Evolutionary conservation across 2,329 filamentous ascomycete species (phyloP).

Genomic region (Trichoderma sp.): DNA sequence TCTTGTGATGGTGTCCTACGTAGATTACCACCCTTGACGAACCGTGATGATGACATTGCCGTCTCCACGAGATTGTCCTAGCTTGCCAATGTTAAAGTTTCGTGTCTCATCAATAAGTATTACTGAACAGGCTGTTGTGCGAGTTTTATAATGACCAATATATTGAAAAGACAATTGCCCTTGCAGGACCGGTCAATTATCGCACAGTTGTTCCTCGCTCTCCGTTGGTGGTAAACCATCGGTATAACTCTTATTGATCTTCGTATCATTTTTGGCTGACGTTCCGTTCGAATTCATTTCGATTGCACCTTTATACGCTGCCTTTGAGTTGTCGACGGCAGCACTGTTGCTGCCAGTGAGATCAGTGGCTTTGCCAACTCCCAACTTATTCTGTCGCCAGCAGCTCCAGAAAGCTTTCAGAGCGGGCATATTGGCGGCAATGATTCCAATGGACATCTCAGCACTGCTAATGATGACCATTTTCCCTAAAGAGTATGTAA

Average conservation of each 20-base stretch:
- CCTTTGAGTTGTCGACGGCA: background rate
- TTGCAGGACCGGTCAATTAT: background rate
- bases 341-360: background rate
- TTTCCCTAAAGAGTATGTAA: background rate
- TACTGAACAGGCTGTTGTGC: background rate
- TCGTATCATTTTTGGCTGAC: background rate
- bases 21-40: no score
- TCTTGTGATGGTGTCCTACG: no score
- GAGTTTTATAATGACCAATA: background rate
- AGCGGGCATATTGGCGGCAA: background rate
- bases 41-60: no score
- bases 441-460: background rate
- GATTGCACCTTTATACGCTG: background rate
- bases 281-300: background rate
- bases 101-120: no score
- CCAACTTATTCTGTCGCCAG: background rate
- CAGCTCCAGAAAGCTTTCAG: background rate
- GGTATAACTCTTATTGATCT: no score
- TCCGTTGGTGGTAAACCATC: background rate
- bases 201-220: background rate
- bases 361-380: background rate
- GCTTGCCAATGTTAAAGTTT: no score
- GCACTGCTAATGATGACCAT: background rate
- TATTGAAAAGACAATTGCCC: background rate
- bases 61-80: no score